phyloP scores from a whole-genome alignment of 2,329 filamentous ascomycete genomes.

The Ceratocystis huliohia region DNA sequence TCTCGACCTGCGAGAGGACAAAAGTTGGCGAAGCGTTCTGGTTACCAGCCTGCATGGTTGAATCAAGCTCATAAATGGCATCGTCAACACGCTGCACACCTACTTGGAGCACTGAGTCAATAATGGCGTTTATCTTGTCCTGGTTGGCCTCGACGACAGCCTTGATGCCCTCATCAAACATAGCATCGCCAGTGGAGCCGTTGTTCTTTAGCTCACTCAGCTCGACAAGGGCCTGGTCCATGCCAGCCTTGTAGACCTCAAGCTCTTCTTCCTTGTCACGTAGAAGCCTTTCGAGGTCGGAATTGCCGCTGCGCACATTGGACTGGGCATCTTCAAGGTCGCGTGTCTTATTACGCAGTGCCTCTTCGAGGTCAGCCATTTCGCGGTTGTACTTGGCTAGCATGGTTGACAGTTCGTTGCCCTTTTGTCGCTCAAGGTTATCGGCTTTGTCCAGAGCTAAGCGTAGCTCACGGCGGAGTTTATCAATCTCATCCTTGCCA shows the following conservation, averaged over 20 bases:
- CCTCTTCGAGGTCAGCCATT: constrained; percentile 91
- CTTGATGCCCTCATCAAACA: constrained; percentile 82
- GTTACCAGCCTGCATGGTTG: constrained; percentile 95
- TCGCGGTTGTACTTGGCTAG: constrained; percentile 92
- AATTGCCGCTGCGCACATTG: constrained; percentile 66
- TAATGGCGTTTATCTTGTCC: constrained; percentile 91
- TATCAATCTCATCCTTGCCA: constrained; percentile 88
- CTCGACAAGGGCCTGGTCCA: constrained; percentile 91
- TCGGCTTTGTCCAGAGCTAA: constrained; percentile 86
- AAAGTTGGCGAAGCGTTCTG: constrained; percentile 93
- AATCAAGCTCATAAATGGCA: constrained; percentile 92
- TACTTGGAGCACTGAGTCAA: constrained; percentile 88
- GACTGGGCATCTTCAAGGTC: constrained; percentile 72
- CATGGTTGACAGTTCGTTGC: constrained; percentile 88
- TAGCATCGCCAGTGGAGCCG: constrained; percentile 52
- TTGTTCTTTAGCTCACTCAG: constrained; percentile 74
- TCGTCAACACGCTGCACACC: constrained; percentile 92
- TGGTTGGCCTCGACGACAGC: constrained; percentile 75
- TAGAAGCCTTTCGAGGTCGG: constrained; percentile 72
- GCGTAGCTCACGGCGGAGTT: constrained; percentile 82
- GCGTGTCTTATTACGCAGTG: constrained; percentile 73
- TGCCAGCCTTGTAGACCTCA: constrained; percentile 93
- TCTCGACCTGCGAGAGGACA: constrained; percentile 92
- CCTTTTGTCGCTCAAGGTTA: constrained; percentile 83
- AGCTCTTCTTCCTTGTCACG: constrained; percentile 95